These are phyloP conservation scores for Rhizophagus sp. DNA, from an alignment of 192 early-diverging fungal species.

Conservation along the genomic window DNA sequence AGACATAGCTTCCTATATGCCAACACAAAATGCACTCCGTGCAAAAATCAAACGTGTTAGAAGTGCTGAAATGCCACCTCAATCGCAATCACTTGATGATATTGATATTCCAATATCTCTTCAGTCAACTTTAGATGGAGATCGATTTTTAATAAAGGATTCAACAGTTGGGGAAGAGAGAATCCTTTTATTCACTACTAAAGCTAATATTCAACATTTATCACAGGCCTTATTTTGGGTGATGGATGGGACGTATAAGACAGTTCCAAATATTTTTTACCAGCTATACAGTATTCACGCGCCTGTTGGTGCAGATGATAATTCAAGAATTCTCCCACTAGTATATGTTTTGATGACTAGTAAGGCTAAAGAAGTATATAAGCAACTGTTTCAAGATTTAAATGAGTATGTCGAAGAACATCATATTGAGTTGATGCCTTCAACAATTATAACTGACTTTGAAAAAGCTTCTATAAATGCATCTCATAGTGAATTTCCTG, in stretches of 20 bases:
- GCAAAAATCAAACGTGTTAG: background rate
- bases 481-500: background rate
- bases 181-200: background rate
- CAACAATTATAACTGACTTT: constrained; percentile 1
- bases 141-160: background rate
- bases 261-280: too few relatives aligned
- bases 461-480: background rate
- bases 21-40: too few relatives aligned
- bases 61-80: background rate
- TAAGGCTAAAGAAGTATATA: background rate
- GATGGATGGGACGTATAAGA: too few relatives aligned
- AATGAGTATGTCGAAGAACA: background rate
- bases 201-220: constrained; percentile 2
- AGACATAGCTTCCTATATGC: too few relatives aligned
- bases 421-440: background rate
- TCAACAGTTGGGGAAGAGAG: too few relatives aligned
- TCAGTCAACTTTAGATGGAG: background rate
- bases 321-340: background rate
- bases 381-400: background rate
- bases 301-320: too few relatives aligned
- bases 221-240: background rate
- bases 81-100: background rate
- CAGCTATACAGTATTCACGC: too few relatives aligned
- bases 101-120: background rate
- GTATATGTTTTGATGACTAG: background rate